Percentiles rank a stretch among this genome's conserved stretches.
phyloP scores from a whole-genome alignment of 352 stramenopile genomes.

The Saprolegnia diclina region DNA sequence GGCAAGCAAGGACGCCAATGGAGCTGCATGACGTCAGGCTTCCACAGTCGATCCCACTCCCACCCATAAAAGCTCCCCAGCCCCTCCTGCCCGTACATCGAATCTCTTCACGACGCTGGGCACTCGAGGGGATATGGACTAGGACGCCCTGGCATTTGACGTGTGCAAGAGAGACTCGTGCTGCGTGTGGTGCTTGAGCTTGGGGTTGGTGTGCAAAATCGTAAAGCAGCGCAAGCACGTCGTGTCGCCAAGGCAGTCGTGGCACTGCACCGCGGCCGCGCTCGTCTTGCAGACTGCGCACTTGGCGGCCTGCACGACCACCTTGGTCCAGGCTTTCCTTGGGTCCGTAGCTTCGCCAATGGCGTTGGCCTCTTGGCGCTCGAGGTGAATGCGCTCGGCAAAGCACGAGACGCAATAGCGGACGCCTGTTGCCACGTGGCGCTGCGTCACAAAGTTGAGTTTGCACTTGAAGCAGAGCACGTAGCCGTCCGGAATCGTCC shows the following conservation, averaged over 20 bases:
- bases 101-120: not conserved
- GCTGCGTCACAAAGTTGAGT: constrained; percentile 48
- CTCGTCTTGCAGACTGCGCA: constrained; percentile 54
- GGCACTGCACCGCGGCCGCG: constrained; percentile 43
- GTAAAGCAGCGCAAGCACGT: constrained; percentile 48
- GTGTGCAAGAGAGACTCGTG: constrained; percentile 34
- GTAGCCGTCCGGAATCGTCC: constrained; percentile 46
- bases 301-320: constrained; percentile 46
- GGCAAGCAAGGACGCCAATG: too few relatives aligned
- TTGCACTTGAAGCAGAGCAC: constrained; percentile 50
- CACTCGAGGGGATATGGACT: not conserved
- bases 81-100: not conserved
- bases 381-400: not conserved
- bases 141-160: not conserved
- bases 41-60: too few relatives aligned
- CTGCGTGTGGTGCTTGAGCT: constrained; percentile 31
- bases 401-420: constrained; percentile 61
- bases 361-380: constrained; percentile 31
- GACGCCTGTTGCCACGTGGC: constrained; percentile 39
- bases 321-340: constrained; percentile 44
- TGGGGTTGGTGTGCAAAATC: constrained; percentile 40
- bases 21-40: too few relatives aligned
- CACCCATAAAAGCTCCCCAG: too few relatives aligned
- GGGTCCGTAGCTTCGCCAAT: constrained; percentile 28
- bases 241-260: constrained; percentile 46